Percentiles rank a stretch among this genome's conserved stretches.
Conservation (phyloP, 345 rosid genomes). For the Streptanthus diversifolius region DNA sequence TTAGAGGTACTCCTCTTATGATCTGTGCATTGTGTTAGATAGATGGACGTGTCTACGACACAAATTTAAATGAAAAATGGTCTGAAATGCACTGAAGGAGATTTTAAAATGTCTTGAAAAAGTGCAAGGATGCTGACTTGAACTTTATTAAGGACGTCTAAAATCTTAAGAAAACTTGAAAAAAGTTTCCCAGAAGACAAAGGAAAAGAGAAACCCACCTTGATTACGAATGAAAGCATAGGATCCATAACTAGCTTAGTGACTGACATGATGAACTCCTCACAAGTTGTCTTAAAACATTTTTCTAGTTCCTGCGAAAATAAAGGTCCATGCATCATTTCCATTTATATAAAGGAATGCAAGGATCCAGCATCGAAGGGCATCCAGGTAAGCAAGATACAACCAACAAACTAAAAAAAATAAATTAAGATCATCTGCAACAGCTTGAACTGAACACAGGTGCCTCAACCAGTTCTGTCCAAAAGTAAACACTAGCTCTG, state of each 20-base stretch:
- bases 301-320: conserved; percentile 87
- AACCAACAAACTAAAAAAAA: not conserved
- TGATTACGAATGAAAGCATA: conserved; percentile 95
- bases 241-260: conserved; percentile 96
- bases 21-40: not conserved
- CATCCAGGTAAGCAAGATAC: not conserved
- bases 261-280: conserved; percentile 96
- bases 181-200: not conserved
- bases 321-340: conserved; percentile 8
- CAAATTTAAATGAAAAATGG: not conserved
- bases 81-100: not conserved
- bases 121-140: not conserved
- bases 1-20: not conserved
- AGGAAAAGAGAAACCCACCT: conserved; percentile 48
- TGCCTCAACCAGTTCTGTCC: not conserved
- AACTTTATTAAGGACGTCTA: not conserved
- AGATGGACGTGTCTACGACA: not conserved
- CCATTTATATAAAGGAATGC: conserved; percentile 13
- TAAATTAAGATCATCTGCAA: not conserved
- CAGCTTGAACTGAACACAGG: not conserved
- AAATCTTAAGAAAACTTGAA: not conserved
- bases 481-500: too few species aligned
- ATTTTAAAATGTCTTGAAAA: not conserved
- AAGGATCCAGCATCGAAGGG: not conserved
- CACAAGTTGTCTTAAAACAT: conserved; percentile 90